Percentiles rank a stretch among this genome's conserved stretches.
These are phyloP conservation scores for Cercophora sp. DNA, from an alignment of 495 filamentous ascomycete species.

Conservation along the genomic window DNA sequence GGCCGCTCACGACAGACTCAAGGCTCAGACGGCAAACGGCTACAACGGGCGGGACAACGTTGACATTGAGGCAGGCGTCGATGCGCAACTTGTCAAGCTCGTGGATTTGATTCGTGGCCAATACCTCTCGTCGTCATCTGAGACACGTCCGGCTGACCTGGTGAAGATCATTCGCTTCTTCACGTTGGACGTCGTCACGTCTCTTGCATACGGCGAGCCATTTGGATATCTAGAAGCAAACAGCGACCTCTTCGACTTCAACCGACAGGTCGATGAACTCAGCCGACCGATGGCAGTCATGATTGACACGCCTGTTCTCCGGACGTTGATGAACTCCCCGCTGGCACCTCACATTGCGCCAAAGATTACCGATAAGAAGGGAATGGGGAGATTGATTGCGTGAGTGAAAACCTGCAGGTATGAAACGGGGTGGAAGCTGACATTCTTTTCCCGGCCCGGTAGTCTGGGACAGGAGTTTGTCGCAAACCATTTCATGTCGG, in stretches of 20 bases:
- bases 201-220: constrained; percentile 17
- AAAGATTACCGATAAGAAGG: constrained; percentile 9
- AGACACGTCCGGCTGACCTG: constrained; percentile 36
- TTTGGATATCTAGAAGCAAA: constrained; percentile 6
- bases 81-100: constrained; percentile 34
- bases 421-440: too few species aligned
- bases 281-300: constrained; percentile 4
- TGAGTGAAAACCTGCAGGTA: constrained; percentile 4
- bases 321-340: constrained; percentile 2
- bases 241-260: constrained; percentile 3
- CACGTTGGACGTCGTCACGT: constrained; percentile 44
- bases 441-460: neutral
- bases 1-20: constrained; percentile 30
- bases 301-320: constrained; percentile 4
- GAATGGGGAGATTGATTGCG: constrained; percentile 11
- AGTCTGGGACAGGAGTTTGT: constrained; percentile 11
- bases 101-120: constrained; percentile 33
- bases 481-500: neutral
- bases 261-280: constrained; percentile 7
- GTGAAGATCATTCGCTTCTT: constrained; percentile 37
- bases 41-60: constrained; percentile 45
- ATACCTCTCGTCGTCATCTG: constrained; percentile 33
- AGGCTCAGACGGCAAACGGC: constrained; percentile 34
- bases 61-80: constrained; percentile 35
- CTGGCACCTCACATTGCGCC: constrained; percentile 2